Evolutionary conservation across 305 asterid species (phyloP).

Genomic region (Fraxinus velutina): DNA sequence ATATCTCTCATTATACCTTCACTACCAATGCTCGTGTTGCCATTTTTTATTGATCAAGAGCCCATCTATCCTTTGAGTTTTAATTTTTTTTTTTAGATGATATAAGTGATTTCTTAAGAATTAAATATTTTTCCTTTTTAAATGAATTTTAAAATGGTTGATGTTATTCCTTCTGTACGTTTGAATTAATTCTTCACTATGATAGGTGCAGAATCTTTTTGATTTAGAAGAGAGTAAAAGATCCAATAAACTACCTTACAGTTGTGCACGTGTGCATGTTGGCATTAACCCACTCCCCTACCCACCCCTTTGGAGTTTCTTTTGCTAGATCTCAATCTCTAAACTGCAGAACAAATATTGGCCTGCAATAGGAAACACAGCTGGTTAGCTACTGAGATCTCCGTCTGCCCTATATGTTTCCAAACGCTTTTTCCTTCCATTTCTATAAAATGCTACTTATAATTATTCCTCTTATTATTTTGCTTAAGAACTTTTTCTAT

Average conservation of each 20-base stretch:
- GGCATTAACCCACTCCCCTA: background rate
- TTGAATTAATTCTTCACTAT: background rate
- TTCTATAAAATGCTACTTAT: background rate
- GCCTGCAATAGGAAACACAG: background rate
- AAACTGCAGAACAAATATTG: background rate
- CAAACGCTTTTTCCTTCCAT: background rate
- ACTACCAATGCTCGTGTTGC: background rate
- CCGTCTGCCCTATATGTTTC: background rate
- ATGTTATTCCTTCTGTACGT: background rate
- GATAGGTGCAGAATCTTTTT: background rate
- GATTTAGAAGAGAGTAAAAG: background rate
- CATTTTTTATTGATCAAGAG: background rate
- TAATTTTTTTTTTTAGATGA: background rate
- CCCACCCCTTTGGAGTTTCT: background rate
- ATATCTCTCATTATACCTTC: background rate
- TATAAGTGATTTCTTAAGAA: background rate
- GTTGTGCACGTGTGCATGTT: background rate
- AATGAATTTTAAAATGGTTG: background rate
- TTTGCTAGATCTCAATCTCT: background rate
- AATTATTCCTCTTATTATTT: background rate
- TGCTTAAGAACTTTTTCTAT: background rate
- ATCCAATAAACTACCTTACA: background rate
- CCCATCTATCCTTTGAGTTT: background rate
- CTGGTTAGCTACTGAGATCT: background rate
- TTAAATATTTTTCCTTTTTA: background rate